Percentiles rank a stretch among this genome's conserved stretches.
Conservation (phyloP, 805 yeast genomes). For the Saturnispora saitoi region DNA sequence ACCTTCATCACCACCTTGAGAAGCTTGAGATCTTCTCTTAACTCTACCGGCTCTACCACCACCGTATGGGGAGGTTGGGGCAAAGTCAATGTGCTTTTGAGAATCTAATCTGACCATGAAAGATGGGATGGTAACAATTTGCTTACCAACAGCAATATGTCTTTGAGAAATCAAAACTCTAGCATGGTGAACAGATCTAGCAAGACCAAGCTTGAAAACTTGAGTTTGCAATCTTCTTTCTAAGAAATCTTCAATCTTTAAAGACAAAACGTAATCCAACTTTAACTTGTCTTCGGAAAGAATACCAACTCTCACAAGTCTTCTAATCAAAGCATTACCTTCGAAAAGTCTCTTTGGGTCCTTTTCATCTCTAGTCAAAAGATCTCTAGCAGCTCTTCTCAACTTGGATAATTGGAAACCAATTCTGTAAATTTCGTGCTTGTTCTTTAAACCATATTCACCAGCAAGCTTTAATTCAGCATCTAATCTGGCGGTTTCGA, state of each 20-base stretch:
- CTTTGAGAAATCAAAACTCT: constrained; percentile 98
- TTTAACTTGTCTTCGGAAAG: constrained; percentile 98
- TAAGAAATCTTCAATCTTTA: constrained; percentile 97
- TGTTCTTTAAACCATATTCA: constrained; percentile 99
- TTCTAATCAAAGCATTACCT: constrained; percentile 99
- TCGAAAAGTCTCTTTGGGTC: constrained; percentile 99
- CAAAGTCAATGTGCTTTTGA: constrained; percentile 99
- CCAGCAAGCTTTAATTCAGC: constrained; percentile 99
- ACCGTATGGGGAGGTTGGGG: constrained; percentile 99
- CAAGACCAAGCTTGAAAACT: constrained; percentile 99
- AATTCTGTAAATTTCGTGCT: constrained; percentile 99
- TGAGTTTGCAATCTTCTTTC: constrained; percentile 99
- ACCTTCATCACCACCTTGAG: constrained; percentile 58
- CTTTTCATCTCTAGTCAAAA: constrained; percentile 99
- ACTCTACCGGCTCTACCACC: constrained; percentile 99
- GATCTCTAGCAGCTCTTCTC: constrained; percentile 99
- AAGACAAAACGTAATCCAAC: constrained; percentile 99
- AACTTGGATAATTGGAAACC: constrained; percentile 98
- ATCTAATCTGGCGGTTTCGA: constrained; percentile 98
- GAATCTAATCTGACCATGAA: constrained; percentile 99
- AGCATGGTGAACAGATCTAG: constrained; percentile 99
- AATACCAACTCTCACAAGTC: constrained; percentile 98
- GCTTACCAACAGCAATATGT: constrained; percentile 99
- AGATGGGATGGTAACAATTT: constrained; percentile 96
- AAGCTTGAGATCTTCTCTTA: constrained; percentile 83